Conservation (phyloP, 257 asterid species). For the Lavandula angustifolia region DNA sequence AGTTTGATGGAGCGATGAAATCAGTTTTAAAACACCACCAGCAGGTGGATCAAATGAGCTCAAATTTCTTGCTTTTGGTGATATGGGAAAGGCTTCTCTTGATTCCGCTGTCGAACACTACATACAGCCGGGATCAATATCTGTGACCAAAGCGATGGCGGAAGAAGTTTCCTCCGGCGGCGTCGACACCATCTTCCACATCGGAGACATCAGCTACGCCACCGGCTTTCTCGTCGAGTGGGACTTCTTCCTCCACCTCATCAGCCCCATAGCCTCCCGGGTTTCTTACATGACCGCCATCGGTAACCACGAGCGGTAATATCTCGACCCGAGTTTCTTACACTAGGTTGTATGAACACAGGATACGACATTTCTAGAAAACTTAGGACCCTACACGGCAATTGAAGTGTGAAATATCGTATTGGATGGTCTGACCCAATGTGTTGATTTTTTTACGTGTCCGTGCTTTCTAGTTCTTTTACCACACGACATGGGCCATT, state of each 20-base stretch:
- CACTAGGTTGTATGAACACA: no score
- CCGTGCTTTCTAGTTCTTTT: no score
- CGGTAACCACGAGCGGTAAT: slow-evolving; percentile 85
- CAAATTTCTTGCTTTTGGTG: slow-evolving; percentile 71
- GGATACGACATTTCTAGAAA: no score
- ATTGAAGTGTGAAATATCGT: no score
- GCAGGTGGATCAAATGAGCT: slow-evolving; percentile 68
- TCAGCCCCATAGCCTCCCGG: slow-evolving; percentile 65
- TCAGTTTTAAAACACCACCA: slow-evolving; percentile 64
- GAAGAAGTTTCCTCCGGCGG: slow-evolving; percentile 49
- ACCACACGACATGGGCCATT: no score
- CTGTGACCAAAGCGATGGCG: slow-evolving; percentile 61
- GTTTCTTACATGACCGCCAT: slow-evolving; percentile 89
- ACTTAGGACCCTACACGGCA: no score
- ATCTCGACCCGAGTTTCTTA: no score
- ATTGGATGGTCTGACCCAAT: no score
- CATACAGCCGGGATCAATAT: slow-evolving; percentile 76
- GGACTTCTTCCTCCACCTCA: slow-evolving; percentile 81
- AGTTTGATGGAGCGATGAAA: slow-evolving; percentile 70
- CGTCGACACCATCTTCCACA: slow-evolving; percentile 77
- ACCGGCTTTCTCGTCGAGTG: slow-evolving; percentile 88
- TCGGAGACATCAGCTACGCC: slow-evolving; percentile 94
- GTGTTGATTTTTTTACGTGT: no score
- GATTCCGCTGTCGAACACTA: slow-evolving; percentile 75
- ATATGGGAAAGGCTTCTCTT: slow-evolving; percentile 91